These are phyloP conservation scores for Dendrobium huoshanense DNA, from an alignment of 106 monocot genomes.

Conservation along the genomic window DNA sequence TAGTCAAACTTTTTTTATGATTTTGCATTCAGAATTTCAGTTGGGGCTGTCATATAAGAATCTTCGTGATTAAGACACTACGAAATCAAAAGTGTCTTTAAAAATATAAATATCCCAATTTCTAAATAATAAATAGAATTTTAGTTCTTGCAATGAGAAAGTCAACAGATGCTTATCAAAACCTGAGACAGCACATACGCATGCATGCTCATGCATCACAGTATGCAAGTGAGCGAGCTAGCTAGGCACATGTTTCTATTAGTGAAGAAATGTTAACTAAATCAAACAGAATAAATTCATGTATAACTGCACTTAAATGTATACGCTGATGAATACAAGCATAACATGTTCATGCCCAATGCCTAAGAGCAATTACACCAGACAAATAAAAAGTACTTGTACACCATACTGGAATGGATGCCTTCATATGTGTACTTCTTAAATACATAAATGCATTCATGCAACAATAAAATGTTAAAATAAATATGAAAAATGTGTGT, in stretches of 20 bases:
- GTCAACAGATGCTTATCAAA: background rate
- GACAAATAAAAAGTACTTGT: background rate
- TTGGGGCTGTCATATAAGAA: background rate
- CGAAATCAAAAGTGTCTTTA: background rate
- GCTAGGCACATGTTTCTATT: background rate
- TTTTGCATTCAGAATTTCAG: background rate
- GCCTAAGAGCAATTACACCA: background rate
- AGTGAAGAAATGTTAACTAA: background rate
- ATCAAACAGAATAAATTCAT: background rate
- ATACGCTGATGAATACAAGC: background rate
- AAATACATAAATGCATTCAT: background rate
- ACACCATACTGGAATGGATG: background rate
- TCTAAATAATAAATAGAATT: background rate
- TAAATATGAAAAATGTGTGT: background rate
- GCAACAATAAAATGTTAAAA: background rate
- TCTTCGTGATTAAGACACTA: background rate
- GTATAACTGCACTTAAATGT: background rate
- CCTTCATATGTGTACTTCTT: background rate
- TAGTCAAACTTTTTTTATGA: background rate
- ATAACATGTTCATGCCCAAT: background rate
- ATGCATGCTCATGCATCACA: background rate
- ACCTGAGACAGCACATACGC: background rate
- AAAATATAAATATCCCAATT: background rate
- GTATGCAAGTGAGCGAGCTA: background rate
- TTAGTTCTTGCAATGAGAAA: background rate